phyloP scores from a whole-genome alignment of 2,329 filamentous ascomycete species.

The Ophiocordyceps sinensis region DNA sequence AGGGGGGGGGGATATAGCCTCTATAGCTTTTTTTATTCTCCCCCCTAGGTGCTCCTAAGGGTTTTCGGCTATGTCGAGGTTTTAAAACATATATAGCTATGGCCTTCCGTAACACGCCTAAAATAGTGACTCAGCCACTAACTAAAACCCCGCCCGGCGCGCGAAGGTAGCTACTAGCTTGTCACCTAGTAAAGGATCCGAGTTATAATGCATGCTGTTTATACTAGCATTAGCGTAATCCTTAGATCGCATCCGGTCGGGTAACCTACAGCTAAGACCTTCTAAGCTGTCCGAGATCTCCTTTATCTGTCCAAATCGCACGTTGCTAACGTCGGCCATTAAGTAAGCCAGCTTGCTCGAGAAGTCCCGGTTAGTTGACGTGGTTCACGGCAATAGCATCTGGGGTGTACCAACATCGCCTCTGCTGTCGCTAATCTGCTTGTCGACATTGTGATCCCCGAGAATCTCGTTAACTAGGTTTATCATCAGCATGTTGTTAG shows the following conservation, averaged over 20 bases:
- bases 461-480: constrained; percentile 77
- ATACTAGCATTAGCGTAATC: not conserved
- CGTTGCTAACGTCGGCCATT: constrained; percentile 92
- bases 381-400: not conserved
- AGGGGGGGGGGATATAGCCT: too few relatives aligned
- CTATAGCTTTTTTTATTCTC: too few relatives aligned
- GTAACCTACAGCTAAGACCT: constrained; percentile 54
- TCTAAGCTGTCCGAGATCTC: constrained; percentile 75
- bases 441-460: constrained; percentile 92
- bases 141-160: too few relatives aligned
- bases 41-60: too few relatives aligned
- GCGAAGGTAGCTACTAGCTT: too few relatives aligned
- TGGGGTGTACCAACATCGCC: constrained; percentile 50
- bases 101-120: too few relatives aligned
- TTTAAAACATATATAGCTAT: too few relatives aligned
- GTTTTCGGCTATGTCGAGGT: too few relatives aligned
- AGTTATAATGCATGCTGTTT: constrained; percentile 28
- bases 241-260: not conserved
- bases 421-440: constrained; percentile 93
- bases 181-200: constrained; percentile 27
- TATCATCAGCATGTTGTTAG: not conserved
- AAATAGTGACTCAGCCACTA: too few relatives aligned
- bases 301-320: constrained; percentile 68
- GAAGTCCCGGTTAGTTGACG: too few relatives aligned
- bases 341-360: constrained; percentile 64